phyloP scores from a whole-genome alignment of 164 flowering plant species.

The Aristolochia contorta region DNA sequence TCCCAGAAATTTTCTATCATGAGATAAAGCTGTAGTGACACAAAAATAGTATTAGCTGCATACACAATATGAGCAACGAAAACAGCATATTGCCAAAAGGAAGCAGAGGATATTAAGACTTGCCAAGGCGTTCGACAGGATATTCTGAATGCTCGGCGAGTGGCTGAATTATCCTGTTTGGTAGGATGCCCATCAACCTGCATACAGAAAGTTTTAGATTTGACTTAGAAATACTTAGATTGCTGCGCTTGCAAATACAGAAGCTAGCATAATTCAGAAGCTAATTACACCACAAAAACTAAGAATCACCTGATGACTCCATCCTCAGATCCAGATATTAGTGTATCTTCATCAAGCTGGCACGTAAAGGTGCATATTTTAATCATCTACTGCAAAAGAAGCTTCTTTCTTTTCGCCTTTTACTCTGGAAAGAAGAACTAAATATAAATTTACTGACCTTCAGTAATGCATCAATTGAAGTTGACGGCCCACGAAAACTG shows the following conservation, averaged over 20 bases:
- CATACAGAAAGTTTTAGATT: slow-evolving; percentile 3
- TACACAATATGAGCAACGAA: not conserved
- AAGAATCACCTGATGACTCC: slow-evolving; percentile 76
- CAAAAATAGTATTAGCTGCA: not conserved
- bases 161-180: slow-evolving; percentile 88
- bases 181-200: slow-evolving; percentile 86
- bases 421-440: not conserved
- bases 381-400: not conserved
- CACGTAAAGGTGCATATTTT: not conserved
- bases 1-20: slow-evolving; percentile 76
- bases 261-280: too few species aligned
- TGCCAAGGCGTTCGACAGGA: slow-evolving; percentile 94
- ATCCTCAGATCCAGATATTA: slow-evolving; percentile 79
- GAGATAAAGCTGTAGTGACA: slow-evolving; percentile 69
- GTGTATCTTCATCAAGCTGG: slow-evolving; percentile 87
- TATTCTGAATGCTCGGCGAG: slow-evolving; percentile 93
- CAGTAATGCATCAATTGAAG: slow-evolving; percentile 69
- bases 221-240: too few species aligned
- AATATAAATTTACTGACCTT: slow-evolving; percentile 39
- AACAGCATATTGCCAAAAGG: not conserved
- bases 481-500: slow-evolving; percentile 68
- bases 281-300: not conserved
- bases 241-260: too few species aligned
- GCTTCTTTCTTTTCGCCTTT: not conserved
- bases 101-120: slow-evolving; percentile 3